Evolutionary conservation across 1,284 basidiomycete species (phyloP), one percentile per base, ranked within the genome.

Genomic region (Cutaneotrichosporon spelunceum): DNA sequence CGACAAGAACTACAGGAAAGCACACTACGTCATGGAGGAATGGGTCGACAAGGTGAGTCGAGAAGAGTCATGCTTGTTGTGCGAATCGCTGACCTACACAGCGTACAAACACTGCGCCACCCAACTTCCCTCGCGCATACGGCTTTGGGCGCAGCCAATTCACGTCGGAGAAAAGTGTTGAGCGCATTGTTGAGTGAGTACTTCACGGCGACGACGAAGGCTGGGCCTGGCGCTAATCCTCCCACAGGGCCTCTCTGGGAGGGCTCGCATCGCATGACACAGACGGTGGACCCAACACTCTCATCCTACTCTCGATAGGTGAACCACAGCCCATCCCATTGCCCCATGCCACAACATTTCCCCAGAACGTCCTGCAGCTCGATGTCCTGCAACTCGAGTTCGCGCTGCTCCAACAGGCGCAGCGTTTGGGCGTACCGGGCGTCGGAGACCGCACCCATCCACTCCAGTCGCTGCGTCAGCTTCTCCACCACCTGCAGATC

Each of bases 1-100:
- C 1, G 86, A 87, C 63, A 82, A 83, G 39, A 91, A 93, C 72
- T 93, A 91, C 74, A 84, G 90, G 62, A 89, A 88, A 72, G 88
- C 90, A 0, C 90, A 92, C 72, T 90, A 87, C 68, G 85, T 92
- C 61, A 83, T 90, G 36, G 81, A 84, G 29, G 90, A 92, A 70
- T 87, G 89, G 72, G 83, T 85, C n/a, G 87, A 90, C 77, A 88
- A 88, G 83, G 90, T 90, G 70, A 64, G 78, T 67, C 21, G 10
- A n/a, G n/a, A 11, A 42, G 39, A 19, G n/a, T 19, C 19, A 13
- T 21, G 29, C 11, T n/a, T 21, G 21, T 34, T n/a, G 24, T 23
- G 24, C 26, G 26, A 19, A 8, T 21, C 34, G 78, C 34, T 53
- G 52, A 53, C 52, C 2, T 7, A 7, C 48, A 4, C 14, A 53